phyloP scores from a whole-genome alignment of 768 basidiomycete species.

The Boletus tomentosulus region DNA sequence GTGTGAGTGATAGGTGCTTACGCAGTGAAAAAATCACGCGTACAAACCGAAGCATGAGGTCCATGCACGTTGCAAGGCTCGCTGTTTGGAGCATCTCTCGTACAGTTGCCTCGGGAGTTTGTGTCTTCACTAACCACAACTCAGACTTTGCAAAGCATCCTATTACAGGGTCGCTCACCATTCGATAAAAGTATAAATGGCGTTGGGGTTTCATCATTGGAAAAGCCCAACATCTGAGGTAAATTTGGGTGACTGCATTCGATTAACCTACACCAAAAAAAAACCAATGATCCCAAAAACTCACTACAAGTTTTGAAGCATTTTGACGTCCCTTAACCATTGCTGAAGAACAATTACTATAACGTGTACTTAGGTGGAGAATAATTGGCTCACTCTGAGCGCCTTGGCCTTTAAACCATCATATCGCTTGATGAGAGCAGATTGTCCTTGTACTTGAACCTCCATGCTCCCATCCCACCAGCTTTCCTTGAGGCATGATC shows the following conservation, averaged over 20 bases:
- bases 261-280: neutral
- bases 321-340: conserved; percentile 49
- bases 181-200: conserved; percentile 52
- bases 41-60: conserved; percentile 33
- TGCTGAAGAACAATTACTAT: conserved; percentile 25
- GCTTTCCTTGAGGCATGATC: conserved; percentile 35
- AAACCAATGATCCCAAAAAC: conserved; percentile 8
- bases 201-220: conserved; percentile 39
- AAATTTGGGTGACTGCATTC: conserved; percentile 45
- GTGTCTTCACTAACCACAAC: conserved; percentile 36
- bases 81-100: conserved; percentile 32
- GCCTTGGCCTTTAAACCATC: conserved; percentile 34
- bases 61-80: conserved; percentile 37
- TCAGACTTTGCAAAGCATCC: neutral
- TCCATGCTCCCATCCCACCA: conserved; percentile 47
- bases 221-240: conserved; percentile 51
- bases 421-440: conserved; percentile 42
- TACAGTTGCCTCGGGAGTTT: conserved; percentile 38
- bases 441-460: conserved; percentile 38
- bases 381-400: conserved; percentile 25
- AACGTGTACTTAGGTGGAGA: neutral
- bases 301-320: conserved; percentile 48
- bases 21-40: conserved; percentile 3
- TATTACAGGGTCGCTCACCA: conserved; percentile 24
- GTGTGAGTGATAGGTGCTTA: neutral